phyloP scores from a whole-genome alignment of 805 yeast species.

The Cephaloascus albidus region DNA sequence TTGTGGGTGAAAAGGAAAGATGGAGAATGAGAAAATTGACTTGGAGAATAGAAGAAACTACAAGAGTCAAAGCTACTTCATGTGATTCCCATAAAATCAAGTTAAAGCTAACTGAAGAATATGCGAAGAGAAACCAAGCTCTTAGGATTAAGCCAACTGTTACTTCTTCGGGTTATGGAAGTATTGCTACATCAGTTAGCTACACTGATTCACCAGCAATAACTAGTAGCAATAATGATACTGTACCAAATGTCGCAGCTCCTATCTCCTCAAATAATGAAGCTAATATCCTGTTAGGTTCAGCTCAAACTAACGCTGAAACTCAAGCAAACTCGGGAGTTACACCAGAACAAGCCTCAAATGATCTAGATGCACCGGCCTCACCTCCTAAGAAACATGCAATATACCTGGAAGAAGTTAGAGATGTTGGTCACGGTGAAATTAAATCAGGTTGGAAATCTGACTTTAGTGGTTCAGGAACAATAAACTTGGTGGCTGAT shows the following conservation, averaged over 20 bases:
- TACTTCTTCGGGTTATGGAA: slow-evolving; percentile 2
- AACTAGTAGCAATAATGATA: neutral
- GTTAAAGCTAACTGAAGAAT: slow-evolving; percentile 34
- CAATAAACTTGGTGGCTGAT: slow-evolving; percentile 71
- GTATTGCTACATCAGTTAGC: slow-evolving; percentile 15
- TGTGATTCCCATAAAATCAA: slow-evolving; percentile 52
- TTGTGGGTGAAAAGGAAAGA: slow-evolving; percentile 47
- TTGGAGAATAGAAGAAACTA: slow-evolving; percentile 84
- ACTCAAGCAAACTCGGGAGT: neutral
- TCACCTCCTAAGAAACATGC: slow-evolving; percentile 16
- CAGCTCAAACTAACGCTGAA: slow-evolving; percentile 6
- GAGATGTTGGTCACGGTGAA: slow-evolving; percentile 72
- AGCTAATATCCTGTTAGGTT: slow-evolving; percentile 12
- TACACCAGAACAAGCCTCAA: slow-evolving; percentile 1
- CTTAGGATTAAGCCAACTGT: neutral
- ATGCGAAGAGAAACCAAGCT: slow-evolving; percentile 3
- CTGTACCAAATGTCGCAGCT: slow-evolving; percentile 14
- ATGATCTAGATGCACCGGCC: slow-evolving; percentile 12
- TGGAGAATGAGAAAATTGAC: slow-evolving; percentile 89
- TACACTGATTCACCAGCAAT: slow-evolving; percentile 5
- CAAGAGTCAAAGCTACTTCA: slow-evolving; percentile 48
- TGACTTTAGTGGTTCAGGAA: slow-evolving; percentile 72
- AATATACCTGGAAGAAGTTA: slow-evolving; percentile 61
- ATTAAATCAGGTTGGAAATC: slow-evolving; percentile 92
- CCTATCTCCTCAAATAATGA: slow-evolving; percentile 25